Percentiles rank a stretch among this genome's conserved stretches.
These are phyloP conservation scores for Citrus sp. DNA, from an alignment of 345 rosid genomes.

Conservation along the genomic window DNA sequence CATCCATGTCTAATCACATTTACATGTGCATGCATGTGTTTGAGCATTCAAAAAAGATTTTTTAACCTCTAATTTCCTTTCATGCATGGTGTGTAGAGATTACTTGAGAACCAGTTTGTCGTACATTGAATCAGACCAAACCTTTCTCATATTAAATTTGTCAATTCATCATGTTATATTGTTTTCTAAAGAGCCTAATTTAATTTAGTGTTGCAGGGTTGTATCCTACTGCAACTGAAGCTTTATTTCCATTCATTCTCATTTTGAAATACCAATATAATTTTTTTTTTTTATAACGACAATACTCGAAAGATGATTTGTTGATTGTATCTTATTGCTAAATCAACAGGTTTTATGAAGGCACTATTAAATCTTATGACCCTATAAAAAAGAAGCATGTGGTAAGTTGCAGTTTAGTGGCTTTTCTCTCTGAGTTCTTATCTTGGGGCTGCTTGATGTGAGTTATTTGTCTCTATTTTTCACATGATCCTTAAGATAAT, in stretches of 20 bases:
- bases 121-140: neutral
- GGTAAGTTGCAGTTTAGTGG: constrained; percentile 45
- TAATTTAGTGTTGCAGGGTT: neutral
- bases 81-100: neutral
- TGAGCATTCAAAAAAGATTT: neutral
- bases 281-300: neutral
- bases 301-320: neutral
- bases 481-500: neutral
- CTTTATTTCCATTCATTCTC: neutral
- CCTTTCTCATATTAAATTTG: neutral
- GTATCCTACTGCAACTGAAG: neutral
- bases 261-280: neutral
- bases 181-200: neutral
- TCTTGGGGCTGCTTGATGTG: constrained; percentile 10
- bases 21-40: neutral
- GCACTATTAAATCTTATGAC: constrained; percentile 88
- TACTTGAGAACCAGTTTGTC: neutral
- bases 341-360: constrained; percentile 80
- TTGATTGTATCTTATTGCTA: constrained; percentile 20
- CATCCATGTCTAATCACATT: neutral
- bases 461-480: neutral
- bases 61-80: neutral
- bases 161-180: neutral
- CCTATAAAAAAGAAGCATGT: constrained; percentile 78
- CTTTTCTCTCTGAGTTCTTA: constrained; percentile 3